phyloP scores from a whole-genome alignment of 495 filamentous ascomycete species.

The Apiosordaria backusii region DNA sequence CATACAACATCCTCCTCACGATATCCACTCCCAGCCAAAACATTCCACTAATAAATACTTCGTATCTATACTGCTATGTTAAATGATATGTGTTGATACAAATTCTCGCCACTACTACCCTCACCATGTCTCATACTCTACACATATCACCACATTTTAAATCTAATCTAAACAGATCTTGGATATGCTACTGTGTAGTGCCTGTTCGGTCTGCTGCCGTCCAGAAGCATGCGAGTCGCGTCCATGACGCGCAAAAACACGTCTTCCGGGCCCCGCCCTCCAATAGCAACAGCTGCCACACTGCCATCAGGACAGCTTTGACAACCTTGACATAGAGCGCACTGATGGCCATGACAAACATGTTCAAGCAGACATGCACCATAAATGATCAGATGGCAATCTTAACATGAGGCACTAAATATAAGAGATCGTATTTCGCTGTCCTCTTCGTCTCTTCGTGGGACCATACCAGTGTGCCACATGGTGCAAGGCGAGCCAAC shows the following conservation, averaged over 20 bases:
- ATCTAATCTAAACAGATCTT: too few species aligned
- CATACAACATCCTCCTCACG: neutral
- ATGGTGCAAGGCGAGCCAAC: neutral
- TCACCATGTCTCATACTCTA: too few species aligned
- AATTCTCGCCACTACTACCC: too few species aligned
- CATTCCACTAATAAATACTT: neutral
- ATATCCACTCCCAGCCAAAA: neutral
- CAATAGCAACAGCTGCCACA: slow-evolving; percentile 1
- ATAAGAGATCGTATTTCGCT: neutral
- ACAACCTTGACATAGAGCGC: neutral
- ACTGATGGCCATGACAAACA: neutral
- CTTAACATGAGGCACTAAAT: neutral
- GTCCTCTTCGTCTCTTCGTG: neutral
- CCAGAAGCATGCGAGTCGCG: slow-evolving; percentile 3
- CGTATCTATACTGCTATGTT: too few species aligned
- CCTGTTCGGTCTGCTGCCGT: neutral
- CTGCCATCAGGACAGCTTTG: neutral
- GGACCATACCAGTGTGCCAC: slow-evolving; percentile 6
- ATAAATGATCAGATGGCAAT: neutral
- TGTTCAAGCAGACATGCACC: neutral
- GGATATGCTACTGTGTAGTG: too few species aligned
- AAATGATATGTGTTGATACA: too few species aligned
- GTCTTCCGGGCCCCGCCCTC: slow-evolving; percentile 3
- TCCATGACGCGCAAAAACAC: slow-evolving; percentile 18
- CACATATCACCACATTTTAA: too few species aligned